These are phyloP conservation scores for Penicillium expansum DNA, from an alignment of 2,329 filamentous ascomycete species.

Conservation along the genomic window DNA sequence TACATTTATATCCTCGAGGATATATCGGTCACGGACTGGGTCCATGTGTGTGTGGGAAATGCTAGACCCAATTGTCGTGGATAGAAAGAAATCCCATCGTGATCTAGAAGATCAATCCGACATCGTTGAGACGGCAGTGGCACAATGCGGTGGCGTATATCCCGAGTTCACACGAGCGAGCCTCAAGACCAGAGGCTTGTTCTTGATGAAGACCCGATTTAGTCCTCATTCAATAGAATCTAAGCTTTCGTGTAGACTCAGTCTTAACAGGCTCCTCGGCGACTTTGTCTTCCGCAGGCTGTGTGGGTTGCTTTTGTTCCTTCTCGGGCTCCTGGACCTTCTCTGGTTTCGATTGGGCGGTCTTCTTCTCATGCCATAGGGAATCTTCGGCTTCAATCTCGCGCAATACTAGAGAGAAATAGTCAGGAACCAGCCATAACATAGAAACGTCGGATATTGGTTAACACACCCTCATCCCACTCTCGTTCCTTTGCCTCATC, in stretches of 20 bases:
- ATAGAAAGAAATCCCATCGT: neutral
- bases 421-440: neutral
- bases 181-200: neutral
- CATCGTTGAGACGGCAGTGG: neutral
- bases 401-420: slow-evolving; percentile 32
- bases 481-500: slow-evolving; percentile 71
- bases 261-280: slow-evolving; percentile 14
- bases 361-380: slow-evolving; percentile 34
- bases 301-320: slow-evolving; percentile 9
- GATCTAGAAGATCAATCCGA: neutral
- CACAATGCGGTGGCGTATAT: neutral
- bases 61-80: neutral
- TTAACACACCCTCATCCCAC: slow-evolving; percentile 75
- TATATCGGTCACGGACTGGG: neutral
- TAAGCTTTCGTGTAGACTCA: slow-evolving; percentile 25
- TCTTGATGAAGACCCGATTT: neutral
- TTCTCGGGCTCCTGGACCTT: slow-evolving; percentile 3
- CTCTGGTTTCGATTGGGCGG: slow-evolving; percentile 10
- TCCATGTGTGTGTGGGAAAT: neutral
- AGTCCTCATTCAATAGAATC: slow-evolving; percentile 28
- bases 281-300: slow-evolving; percentile 16
- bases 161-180: neutral
- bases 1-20: neutral
- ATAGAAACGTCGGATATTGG: neutral
- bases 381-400: slow-evolving; percentile 44